Evolutionary conservation across 345 rosid genomes (phyloP), one percentile per base, ranked within the genome.

Genomic region (Acer negundo): DNA sequence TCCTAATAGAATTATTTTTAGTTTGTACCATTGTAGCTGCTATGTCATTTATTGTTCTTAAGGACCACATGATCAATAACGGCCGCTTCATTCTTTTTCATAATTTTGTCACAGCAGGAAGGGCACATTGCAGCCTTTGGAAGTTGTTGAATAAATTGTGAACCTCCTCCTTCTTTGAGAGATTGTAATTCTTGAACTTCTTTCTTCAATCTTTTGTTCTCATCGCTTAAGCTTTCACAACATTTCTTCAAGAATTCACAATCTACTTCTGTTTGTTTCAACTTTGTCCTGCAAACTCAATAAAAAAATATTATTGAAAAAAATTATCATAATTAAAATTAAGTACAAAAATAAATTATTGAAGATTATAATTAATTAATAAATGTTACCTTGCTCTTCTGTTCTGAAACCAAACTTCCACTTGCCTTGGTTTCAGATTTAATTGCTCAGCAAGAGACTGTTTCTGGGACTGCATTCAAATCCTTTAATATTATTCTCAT

Each of bases 331-430:
- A 35, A 35, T 35, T 35, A 35, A 35, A 35, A 67, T 3, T 67
- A 24, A 28, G 16, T 28, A 63, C 9, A n/a, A 35, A 51, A 19
- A 1, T 9, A 5, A n/a, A 24, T 11, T 10, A 26, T 22, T 26
- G 9, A 28, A 63, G 0, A 17, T n/a, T 22, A 59, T 19, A 23
- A 69, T n/a, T 46, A 56, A 4, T 10, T n/a, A 46, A n/a, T n/a
- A 46, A 5, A 1, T 19, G 2, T 28, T 56, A 88, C 92, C 92
- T 87, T 79, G 92, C 92, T 81, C 92, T 85, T 80, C 92, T 82
- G 80, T 89, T 89, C 61, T 89, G 92, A 71, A 89, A 89, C 92
- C 92, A 89, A 66, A 87, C 89, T 75, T 89, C 92, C n/a, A 87
- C 89, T 79, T 89, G 92, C 70, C 92, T 82, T 56, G 92, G 80